These are phyloP conservation scores for Auriscalpium vulgare DNA, from an alignment of 768 basidiomycete species.

Conservation along the genomic window DNA sequence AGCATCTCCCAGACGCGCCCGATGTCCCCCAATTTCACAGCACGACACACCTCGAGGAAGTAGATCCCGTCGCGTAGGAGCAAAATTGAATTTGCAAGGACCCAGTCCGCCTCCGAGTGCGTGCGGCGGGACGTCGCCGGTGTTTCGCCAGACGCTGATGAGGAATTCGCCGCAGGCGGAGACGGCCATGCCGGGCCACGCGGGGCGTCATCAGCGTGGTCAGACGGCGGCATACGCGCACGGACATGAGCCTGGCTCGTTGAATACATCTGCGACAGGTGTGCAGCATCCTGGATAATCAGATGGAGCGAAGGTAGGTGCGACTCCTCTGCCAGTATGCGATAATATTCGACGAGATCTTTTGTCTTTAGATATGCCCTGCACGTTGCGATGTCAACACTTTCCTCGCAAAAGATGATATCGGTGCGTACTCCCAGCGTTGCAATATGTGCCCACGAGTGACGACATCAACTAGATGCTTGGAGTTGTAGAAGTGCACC, in stretches of 20 bases:
- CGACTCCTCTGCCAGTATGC: neutral
- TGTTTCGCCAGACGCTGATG: too few relatives aligned
- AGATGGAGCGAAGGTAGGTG: neutral
- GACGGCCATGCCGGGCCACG: too few relatives aligned
- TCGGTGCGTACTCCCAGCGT: neutral
- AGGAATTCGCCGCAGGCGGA: too few relatives aligned
- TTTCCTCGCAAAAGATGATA: neutral
- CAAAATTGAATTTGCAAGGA: conserved; percentile 4
- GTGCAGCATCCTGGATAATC: neutral
- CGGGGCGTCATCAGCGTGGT: too few relatives aligned
- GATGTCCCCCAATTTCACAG: neutral
- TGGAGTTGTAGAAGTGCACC: neutral
- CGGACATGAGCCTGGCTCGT: neutral
- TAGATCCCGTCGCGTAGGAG: conserved; percentile 3
- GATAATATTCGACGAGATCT: neutral
- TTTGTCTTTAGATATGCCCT: neutral
- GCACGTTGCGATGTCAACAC: neutral
- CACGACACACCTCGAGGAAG: neutral
- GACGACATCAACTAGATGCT: neutral
- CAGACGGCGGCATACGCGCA: too few relatives aligned
- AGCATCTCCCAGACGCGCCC: conserved; percentile 5
- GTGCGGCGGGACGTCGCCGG: neutral
- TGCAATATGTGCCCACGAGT: neutral
- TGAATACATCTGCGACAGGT: neutral
- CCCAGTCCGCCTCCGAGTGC: neutral